Percentiles rank a stretch among this genome's conserved stretches.
phyloP scores from a whole-genome alignment of 2,329 filamentous ascomycete genomes.

The Cladosporium sp. region DNA sequence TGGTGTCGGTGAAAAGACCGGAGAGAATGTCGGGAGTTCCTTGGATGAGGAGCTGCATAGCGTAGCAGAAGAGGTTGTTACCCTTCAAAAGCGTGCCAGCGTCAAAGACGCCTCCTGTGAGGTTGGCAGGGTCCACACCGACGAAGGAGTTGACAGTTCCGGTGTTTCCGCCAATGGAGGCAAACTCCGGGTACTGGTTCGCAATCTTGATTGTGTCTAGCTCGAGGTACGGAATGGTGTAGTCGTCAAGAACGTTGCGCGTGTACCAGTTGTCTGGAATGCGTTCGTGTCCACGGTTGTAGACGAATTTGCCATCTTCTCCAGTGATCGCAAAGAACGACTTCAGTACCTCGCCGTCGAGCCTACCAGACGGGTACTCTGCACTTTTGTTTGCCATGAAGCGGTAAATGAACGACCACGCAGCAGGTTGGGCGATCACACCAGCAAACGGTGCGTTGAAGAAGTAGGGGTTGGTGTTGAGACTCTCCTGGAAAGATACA shows the following conservation, averaged over 20 bases:
- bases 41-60: constrained; percentile 39
- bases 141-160: constrained; percentile 39
- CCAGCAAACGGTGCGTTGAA: constrained; percentile 36
- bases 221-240: constrained; percentile 38
- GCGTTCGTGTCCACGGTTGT: constrained; percentile 31
- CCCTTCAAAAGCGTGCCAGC: constrained; percentile 27
- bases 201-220: constrained; percentile 29
- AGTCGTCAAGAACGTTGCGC: constrained; percentile 29
- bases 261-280: constrained; percentile 39
- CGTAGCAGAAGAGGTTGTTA: constrained; percentile 43
- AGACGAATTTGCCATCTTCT: constrained; percentile 30
- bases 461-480: constrained; percentile 38
- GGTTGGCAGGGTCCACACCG: constrained; percentile 38
- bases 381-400: constrained; percentile 35
- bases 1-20: constrained; percentile 21
- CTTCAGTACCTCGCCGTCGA: constrained; percentile 29
- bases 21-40: constrained; percentile 34
- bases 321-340: constrained; percentile 31
- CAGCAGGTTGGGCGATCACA: constrained; percentile 29
- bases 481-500: constrained; percentile 24
- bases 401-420: constrained; percentile 36
- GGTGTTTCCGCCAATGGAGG: constrained; percentile 41
- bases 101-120: constrained; percentile 50
- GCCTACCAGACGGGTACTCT: constrained; percentile 28
- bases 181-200: constrained; percentile 37